Conservation (phyloP, 2,329 filamentous ascomycete genomes). For the Clarireedia sp. region DNA sequence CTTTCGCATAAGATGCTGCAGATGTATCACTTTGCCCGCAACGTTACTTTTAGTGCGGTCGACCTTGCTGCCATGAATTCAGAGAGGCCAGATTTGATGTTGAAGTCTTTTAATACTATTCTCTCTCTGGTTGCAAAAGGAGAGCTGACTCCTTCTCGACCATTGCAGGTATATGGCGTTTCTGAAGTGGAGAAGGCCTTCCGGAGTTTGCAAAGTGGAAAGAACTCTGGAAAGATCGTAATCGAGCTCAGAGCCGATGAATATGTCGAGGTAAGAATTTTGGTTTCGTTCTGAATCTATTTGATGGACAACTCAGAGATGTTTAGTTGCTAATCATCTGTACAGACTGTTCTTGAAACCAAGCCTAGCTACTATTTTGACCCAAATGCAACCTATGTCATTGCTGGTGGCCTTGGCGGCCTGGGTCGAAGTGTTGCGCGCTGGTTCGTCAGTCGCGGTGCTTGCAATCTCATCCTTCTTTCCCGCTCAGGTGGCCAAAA, state of each 20-base stretch:
- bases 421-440: conserved; percentile 21
- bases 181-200: conserved; percentile 25
- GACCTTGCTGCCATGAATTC: not conserved
- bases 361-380: conserved; percentile 10
- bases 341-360: not conserved
- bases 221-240: conserved; percentile 16
- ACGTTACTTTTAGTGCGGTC: conserved; percentile 4
- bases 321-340: not conserved
- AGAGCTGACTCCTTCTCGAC: not conserved
- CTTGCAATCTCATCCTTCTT: conserved; percentile 24
- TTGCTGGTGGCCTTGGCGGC: conserved; percentile 27
- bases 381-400: conserved; percentile 20
- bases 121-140: not conserved
- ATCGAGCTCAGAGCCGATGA: conserved; percentile 35
- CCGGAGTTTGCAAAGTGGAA: conserved; percentile 19
- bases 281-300: not conserved
- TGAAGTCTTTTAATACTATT: not conserved
- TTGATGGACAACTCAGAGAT: not conserved
- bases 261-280: conserved; percentile 33
- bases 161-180: not conserved
- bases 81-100: not conserved
- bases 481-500: conserved; percentile 19
- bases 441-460: conserved; percentile 21
- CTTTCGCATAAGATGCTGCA: not conserved
- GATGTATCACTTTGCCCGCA: conserved; percentile 2